These are phyloP conservation scores for Casaregolazyma lundiana DNA, from an alignment of 1,139 yeast genomes.

Conservation along the genomic window DNA sequence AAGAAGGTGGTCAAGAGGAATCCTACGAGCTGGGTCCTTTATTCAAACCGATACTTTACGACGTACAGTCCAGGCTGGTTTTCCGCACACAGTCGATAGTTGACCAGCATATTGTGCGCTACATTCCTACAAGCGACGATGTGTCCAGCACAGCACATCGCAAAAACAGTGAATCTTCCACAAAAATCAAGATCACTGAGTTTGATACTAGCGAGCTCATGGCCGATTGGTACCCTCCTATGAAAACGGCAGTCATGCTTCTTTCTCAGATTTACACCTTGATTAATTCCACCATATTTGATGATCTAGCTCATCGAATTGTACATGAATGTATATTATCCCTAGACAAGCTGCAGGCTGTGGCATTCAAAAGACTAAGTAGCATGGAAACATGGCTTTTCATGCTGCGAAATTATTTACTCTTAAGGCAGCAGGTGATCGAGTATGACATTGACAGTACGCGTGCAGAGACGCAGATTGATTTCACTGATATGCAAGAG, in stretches of 20 bases:
- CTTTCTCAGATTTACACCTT: conserved; percentile 77
- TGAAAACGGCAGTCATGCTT: conserved; percentile 64
- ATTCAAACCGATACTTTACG: conserved; percentile 68
- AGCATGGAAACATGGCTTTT: conserved; percentile 59
- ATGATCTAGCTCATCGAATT: conserved; percentile 82
- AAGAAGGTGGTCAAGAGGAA: conserved; percentile 34
- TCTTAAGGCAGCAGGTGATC: conserved; percentile 65
- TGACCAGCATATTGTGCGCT: conserved; percentile 61
- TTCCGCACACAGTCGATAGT: conserved; percentile 72
- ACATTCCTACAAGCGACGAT: conserved; percentile 64
- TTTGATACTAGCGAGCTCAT: conserved; percentile 30
- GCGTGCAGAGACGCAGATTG: conserved; percentile 66
- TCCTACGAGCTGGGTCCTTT: conserved; percentile 47
- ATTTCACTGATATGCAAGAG: conserved; percentile 63
- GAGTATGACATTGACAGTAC: conserved; percentile 78
- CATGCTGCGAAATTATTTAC: conserved; percentile 64
- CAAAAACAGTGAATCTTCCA: conserved; percentile 23
- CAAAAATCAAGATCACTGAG: conserved; percentile 9
- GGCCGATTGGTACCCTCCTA: conserved; percentile 65
- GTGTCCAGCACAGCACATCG: conserved; percentile 50
- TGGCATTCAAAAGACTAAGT: conserved; percentile 40
- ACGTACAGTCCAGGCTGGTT: conserved; percentile 72
- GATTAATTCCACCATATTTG: conserved; percentile 69
- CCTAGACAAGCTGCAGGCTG: conserved; percentile 48
- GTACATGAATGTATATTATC: conserved; percentile 73